Percentiles rank a stretch among this genome's conserved stretches.
phyloP scores from a whole-genome alignment of 495 filamentous ascomycete species.

The Chaetomium fimeti region DNA sequence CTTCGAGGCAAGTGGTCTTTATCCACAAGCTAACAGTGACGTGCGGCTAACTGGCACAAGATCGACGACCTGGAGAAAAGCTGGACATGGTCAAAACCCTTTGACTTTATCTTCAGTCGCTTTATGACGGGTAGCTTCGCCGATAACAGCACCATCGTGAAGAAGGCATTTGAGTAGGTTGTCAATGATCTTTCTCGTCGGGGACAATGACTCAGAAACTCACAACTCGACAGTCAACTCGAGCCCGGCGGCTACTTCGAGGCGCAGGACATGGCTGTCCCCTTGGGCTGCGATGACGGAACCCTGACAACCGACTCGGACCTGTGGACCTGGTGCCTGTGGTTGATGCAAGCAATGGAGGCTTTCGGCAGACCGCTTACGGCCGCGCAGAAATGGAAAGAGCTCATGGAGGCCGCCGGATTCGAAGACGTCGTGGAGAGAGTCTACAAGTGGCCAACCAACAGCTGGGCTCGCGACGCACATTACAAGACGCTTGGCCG shows the following conservation, averaged over 20 bases:
- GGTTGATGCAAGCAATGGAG: slow-evolving; percentile 35
- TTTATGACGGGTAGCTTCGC: slow-evolving; percentile 46
- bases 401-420: slow-evolving; percentile 48
- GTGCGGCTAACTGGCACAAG: not conserved
- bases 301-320: slow-evolving; percentile 37
- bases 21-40: no score
- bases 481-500: slow-evolving; percentile 51
- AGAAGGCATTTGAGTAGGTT: slow-evolving; percentile 24
- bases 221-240: no score
- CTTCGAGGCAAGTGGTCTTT: not conserved
- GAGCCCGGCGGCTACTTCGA: slow-evolving; percentile 32
- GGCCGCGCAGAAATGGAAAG: slow-evolving; percentile 38
- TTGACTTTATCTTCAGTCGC: slow-evolving; percentile 50
- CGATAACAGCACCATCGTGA: slow-evolving; percentile 41
- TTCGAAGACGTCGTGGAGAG: slow-evolving; percentile 52
- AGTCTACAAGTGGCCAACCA: slow-evolving; percentile 42
- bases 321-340: slow-evolving; percentile 29
- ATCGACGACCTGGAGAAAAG: slow-evolving; percentile 49
- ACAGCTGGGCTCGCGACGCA: slow-evolving; percentile 52
- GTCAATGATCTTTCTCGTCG: no score
- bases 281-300: slow-evolving; percentile 53
- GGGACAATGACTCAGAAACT: no score
- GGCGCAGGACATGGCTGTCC: slow-evolving; percentile 27
- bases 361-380: slow-evolving; percentile 17
- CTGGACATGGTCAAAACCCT: slow-evolving; percentile 46